These are phyloP conservation scores for Aspergillus cejpii DNA, from an alignment of 2,329 filamentous ascomycete genomes.

Conservation along the genomic window DNA sequence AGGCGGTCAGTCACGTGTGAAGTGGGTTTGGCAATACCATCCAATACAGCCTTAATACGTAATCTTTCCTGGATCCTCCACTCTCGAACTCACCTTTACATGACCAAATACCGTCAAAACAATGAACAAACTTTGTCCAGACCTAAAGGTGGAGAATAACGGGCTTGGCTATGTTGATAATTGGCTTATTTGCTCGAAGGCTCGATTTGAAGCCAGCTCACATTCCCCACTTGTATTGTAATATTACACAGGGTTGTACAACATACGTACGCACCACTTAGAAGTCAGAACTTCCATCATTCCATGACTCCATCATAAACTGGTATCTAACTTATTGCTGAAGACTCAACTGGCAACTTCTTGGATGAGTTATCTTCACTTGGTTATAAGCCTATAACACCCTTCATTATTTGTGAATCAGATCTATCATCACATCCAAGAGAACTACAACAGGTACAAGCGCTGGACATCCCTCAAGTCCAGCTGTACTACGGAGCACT, in stretches of 20 bases:
- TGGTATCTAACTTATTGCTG: no score
- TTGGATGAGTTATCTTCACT: no score
- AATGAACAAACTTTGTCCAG: constrained; percentile 15
- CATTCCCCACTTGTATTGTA: constrained; percentile 11
- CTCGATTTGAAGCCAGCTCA: constrained; percentile 15
- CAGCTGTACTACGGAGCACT: no score
- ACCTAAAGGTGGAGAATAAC: constrained; percentile 13
- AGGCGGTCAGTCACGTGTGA: constrained; percentile 29
- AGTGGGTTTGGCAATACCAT: not conserved
- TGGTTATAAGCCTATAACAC: no score
- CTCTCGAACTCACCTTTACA: not conserved
- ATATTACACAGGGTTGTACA: no score
- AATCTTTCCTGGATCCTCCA: not conserved
- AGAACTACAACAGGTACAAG: no score
- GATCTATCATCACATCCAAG: no score
- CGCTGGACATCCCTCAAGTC: constrained; percentile 6
- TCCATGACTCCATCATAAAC: not conserved
- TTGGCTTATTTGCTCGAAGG: constrained; percentile 14
- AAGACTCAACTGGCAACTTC: no score
- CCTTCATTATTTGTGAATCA: no score
- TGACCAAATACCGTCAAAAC: not conserved
- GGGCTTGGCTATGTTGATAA: constrained; percentile 14
- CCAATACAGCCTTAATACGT: not conserved
- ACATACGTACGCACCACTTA: no score
- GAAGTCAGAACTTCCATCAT: no score